phyloP scores from a whole-genome alignment of 1,284 basidiomycete species.

The Erythrobasidium hasegawianum region DNA sequence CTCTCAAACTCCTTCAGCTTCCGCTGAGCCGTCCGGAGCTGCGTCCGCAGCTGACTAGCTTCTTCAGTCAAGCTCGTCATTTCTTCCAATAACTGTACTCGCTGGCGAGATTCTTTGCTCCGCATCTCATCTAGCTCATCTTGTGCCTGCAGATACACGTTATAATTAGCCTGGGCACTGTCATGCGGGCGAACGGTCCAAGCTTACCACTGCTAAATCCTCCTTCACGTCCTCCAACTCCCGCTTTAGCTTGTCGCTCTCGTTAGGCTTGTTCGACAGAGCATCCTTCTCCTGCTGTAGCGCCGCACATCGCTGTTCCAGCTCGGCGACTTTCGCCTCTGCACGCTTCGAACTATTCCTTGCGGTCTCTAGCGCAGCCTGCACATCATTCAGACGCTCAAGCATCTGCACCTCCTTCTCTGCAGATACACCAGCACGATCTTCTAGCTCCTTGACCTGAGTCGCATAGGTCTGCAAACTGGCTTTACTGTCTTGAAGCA shows the following conservation, averaged over 20 bases:
- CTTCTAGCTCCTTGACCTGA: slow-evolving; percentile 41
- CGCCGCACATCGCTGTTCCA: slow-evolving; percentile 35
- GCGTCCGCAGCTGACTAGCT: slow-evolving; percentile 19
- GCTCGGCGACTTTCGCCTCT: slow-evolving; percentile 24
- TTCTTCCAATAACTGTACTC: slow-evolving; percentile 39
- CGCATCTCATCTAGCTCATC: slow-evolving; percentile 42
- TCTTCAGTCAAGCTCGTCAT: slow-evolving; percentile 23
- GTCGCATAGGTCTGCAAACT: slow-evolving; percentile 20
- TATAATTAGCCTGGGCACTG: not conserved
- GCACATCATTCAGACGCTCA: slow-evolving; percentile 42
- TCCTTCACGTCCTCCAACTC: slow-evolving; percentile 40
- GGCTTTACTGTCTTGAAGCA: slow-evolving; percentile 15
- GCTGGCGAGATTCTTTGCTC: slow-evolving; percentile 38
- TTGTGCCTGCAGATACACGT: slow-evolving; percentile 25
- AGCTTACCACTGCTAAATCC: slow-evolving; percentile 35
- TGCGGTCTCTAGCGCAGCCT: slow-evolving; percentile 28
- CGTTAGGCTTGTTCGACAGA: slow-evolving; percentile 1
- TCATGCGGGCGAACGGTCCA: not conserved
- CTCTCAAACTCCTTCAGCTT: slow-evolving; percentile 9
- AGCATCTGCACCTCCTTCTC: slow-evolving; percentile 41
- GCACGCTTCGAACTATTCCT: slow-evolving; percentile 36
- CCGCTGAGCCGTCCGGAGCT: slow-evolving; percentile 23
- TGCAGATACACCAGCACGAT: slow-evolving; percentile 36
- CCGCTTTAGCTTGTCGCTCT: slow-evolving; percentile 4
- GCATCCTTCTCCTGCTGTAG: slow-evolving; percentile 13